Conservation (phyloP, 78 protist genomes). For the Tieghemostelium lacteum region DNA sequence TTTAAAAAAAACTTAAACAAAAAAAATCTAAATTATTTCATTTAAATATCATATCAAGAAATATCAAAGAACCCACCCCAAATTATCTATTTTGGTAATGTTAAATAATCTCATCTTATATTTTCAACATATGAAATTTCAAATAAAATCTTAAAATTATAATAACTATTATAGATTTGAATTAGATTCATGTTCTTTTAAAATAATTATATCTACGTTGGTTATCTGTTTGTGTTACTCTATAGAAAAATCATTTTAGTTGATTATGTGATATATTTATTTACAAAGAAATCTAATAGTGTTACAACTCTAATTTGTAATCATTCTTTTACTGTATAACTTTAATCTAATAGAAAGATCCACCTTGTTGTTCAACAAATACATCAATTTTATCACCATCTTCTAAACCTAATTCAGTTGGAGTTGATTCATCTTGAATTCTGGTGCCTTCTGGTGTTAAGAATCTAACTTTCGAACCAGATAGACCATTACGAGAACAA, state of each 20-base stretch:
- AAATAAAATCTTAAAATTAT: not conserved
- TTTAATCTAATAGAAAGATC: not conserved
- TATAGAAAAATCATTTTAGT: too few species aligned
- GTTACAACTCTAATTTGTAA: too few species aligned
- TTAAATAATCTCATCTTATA: too few species aligned
- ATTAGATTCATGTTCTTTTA: not conserved
- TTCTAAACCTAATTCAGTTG: not conserved
- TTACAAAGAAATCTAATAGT: too few species aligned
- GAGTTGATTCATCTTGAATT: not conserved
- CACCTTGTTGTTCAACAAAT: not conserved
- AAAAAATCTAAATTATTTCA: not conserved
- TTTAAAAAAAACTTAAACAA: too few species aligned
- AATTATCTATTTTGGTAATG: not conserved
- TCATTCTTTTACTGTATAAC: too few species aligned
- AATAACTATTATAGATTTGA: not conserved
- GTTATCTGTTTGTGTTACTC: too few species aligned
- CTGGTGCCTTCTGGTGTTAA: not conserved
- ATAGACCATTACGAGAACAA: too few species aligned
- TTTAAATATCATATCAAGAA: too few species aligned
- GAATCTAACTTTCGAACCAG: not conserved
- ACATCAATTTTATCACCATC: not conserved
- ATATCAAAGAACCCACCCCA: not conserved
- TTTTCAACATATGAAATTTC: not conserved
- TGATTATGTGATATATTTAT: too few species aligned
- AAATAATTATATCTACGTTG: too few species aligned